These are phyloP conservation scores for Suhomyces prunicola DNA, from an alignment of 805 yeast genomes.

Conservation along the genomic window DNA sequence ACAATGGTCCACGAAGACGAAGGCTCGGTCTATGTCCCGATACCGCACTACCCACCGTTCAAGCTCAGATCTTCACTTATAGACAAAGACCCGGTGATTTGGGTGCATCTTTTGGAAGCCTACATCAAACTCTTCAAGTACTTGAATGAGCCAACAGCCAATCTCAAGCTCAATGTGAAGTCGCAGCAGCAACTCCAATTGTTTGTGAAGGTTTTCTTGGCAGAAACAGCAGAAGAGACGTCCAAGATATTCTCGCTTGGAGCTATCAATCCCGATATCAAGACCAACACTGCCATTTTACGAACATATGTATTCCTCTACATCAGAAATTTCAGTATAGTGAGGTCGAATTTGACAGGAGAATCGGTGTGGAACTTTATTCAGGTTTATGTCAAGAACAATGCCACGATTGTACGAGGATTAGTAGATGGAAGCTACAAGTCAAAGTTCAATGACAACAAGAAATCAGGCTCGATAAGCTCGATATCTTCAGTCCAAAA, in stretches of 20 bases:
- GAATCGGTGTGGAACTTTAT: conserved; percentile 65
- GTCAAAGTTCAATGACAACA: conserved; percentile 46
- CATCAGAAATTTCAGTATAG: conserved; percentile 50
- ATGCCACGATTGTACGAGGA: conserved; percentile 44
- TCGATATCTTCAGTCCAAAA: conserved; percentile 48
- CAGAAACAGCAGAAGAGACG: conserved; percentile 60
- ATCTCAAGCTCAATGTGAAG: conserved; percentile 41
- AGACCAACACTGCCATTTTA: conserved; percentile 47
- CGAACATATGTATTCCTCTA: conserved; percentile 50
- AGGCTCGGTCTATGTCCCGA: conserved; percentile 40
- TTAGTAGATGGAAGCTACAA: conserved; percentile 54
- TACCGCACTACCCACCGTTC: conserved; percentile 73
- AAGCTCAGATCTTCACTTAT: conserved; percentile 70
- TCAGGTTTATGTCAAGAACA: conserved; percentile 47
- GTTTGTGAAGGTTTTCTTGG: conserved; percentile 55
- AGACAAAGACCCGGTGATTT: conserved; percentile 80
- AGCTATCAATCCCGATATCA: conserved; percentile 66
- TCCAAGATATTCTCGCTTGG: conserved; percentile 66
- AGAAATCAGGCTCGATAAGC: conserved; percentile 48
- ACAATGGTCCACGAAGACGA: conserved; percentile 1
- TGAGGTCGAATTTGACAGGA: conserved; percentile 56
- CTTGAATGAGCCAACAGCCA: conserved; percentile 32
- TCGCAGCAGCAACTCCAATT: conserved; percentile 56
- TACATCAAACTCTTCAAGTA: conserved; percentile 54
- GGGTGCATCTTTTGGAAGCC: conserved; percentile 69